These are phyloP conservation scores for Basipetospora sp. DNA, from an alignment of 2,329 filamentous ascomycete species.

Conservation along the genomic window DNA sequence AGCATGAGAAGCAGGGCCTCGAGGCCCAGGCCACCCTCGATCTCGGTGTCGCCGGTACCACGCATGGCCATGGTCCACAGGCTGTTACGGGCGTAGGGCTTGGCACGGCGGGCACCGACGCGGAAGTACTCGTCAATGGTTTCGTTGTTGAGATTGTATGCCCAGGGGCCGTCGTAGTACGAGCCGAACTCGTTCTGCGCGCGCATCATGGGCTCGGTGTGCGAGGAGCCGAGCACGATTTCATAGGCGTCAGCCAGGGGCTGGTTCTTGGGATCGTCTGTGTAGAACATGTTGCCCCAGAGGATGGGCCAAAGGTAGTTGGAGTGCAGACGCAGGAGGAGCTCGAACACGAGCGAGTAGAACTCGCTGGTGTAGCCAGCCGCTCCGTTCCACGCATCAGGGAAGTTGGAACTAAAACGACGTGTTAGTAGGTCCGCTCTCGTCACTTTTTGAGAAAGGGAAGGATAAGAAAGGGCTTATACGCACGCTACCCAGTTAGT, in stretches of 20 bases:
- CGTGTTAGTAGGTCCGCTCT: too few relatives aligned
- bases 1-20: slow-evolving; percentile 44
- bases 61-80: slow-evolving; percentile 59
- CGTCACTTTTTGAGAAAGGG: too few relatives aligned
- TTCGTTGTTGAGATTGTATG: slow-evolving; percentile 54
- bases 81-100: slow-evolving; percentile 48
- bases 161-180: slow-evolving; percentile 48
- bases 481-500: slow-evolving; percentile 45
- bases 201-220: slow-evolving; percentile 58
- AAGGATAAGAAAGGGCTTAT: not conserved
- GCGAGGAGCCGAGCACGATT: slow-evolving; percentile 57
- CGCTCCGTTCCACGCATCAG: slow-evolving; percentile 28
- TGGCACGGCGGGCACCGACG: slow-evolving; percentile 50
- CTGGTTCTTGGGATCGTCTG: slow-evolving; percentile 55
- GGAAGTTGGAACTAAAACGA: slow-evolving; percentile 7
- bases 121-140: slow-evolving; percentile 55
- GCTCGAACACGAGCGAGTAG: slow-evolving; percentile 55
- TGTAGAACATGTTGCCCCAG: slow-evolving; percentile 58
- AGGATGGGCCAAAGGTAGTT: slow-evolving; percentile 64
- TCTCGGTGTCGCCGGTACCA: slow-evolving; percentile 51
- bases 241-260: slow-evolving; percentile 59
- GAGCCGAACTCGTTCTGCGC: slow-evolving; percentile 41
- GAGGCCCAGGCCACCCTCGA: slow-evolving; percentile 33
- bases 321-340: slow-evolving; percentile 52
- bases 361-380: slow-evolving; percentile 44